Evolutionary conservation across 2,329 filamentous ascomycete genomes (phyloP).

Genomic region (Parastagonospora avenae): DNA sequence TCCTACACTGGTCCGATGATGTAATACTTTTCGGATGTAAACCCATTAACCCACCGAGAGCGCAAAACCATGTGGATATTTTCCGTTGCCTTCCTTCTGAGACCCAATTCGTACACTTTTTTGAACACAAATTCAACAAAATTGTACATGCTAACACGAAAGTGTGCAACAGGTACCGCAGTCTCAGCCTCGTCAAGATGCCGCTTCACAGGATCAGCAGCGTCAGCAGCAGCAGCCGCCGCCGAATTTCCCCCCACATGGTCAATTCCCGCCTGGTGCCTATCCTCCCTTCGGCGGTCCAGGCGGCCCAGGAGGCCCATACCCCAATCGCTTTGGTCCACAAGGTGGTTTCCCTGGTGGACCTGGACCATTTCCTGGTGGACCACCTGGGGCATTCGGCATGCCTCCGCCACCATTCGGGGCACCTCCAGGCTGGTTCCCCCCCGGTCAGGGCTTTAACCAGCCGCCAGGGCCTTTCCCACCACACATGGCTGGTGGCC

Average conservation of each 20-base stretch:
- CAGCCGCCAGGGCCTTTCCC: constrained; percentile 68
- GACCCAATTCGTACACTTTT: constrained; percentile 37
- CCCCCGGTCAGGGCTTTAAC: constrained; percentile 76
- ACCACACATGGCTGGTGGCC: constrained; percentile 65
- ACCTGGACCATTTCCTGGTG: constrained; percentile 55
- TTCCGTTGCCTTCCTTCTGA: constrained; percentile 99
- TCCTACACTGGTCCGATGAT: constrained; percentile 66
- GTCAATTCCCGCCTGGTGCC: constrained; percentile 49
- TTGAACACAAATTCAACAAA: constrained; percentile 11
- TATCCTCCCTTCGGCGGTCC: constrained; percentile 50
- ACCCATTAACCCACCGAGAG: constrained; percentile 82
- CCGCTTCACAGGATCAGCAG: constrained; percentile 27
- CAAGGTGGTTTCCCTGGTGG: constrained; percentile 53
- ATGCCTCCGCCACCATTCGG: constrained; percentile 75
- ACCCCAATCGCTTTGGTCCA: constrained; percentile 53
- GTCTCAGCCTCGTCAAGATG: constrained; percentile 29
- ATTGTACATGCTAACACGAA: constrained; percentile 28
- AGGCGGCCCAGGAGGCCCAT: constrained; percentile 41
- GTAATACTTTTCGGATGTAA: constrained; percentile 97
- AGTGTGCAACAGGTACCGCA: constrained; percentile 39
- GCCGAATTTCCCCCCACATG: constrained; percentile 47
- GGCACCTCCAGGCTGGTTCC: constrained; percentile 74
- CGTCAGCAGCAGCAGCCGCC: constrained; percentile 38
- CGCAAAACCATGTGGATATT: constrained; percentile 95
- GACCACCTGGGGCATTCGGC: constrained; percentile 62